Conservation (phyloP, 495 filamentous ascomycete genomes). For the Umbilicaria muhlenbergii region DNA sequence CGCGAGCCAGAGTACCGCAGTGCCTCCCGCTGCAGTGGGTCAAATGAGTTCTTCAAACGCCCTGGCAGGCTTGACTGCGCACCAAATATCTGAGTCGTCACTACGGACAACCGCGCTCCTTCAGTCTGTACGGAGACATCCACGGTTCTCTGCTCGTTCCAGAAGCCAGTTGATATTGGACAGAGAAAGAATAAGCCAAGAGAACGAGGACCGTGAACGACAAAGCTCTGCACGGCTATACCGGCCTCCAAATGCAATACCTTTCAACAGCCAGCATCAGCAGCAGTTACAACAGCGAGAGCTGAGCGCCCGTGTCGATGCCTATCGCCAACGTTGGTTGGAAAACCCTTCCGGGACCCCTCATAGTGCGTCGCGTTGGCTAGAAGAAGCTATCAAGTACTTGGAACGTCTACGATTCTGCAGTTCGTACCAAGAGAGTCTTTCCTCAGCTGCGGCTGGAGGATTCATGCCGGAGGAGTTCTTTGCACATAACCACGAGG, state of each 20-base stretch:
- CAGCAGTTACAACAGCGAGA: constrained; percentile 24
- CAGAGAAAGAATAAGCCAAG: constrained; percentile 21
- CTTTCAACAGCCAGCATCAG: constrained; percentile 7
- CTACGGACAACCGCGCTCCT: constrained; percentile 27
- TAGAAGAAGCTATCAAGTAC: constrained; percentile 51
- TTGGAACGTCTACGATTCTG: constrained; percentile 44
- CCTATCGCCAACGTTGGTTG: constrained; percentile 34
- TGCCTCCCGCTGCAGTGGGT: no score
- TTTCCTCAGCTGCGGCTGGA: constrained; percentile 31
- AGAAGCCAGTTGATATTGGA: constrained; percentile 21
- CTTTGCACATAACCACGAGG: constrained; percentile 33
- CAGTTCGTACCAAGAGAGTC: constrained; percentile 37
- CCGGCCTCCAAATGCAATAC: not conserved
- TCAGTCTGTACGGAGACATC: constrained; percentile 33
- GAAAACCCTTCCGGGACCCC: constrained; percentile 32
- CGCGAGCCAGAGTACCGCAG: no score
- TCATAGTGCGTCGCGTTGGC: constrained; percentile 17
- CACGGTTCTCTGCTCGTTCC: constrained; percentile 28
- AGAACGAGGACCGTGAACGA: constrained; percentile 6
- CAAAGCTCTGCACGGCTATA: constrained; percentile 2
- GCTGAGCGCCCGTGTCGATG: constrained; percentile 28
- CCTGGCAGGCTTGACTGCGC: no score
- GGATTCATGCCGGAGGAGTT: constrained; percentile 29
- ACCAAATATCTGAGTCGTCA: constrained; percentile 5
- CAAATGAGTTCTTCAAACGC: no score